Base-by-base conservation (phyloP, 2,329 filamentous ascomycete genomes). In the Cladosporium sp. region DNA sequence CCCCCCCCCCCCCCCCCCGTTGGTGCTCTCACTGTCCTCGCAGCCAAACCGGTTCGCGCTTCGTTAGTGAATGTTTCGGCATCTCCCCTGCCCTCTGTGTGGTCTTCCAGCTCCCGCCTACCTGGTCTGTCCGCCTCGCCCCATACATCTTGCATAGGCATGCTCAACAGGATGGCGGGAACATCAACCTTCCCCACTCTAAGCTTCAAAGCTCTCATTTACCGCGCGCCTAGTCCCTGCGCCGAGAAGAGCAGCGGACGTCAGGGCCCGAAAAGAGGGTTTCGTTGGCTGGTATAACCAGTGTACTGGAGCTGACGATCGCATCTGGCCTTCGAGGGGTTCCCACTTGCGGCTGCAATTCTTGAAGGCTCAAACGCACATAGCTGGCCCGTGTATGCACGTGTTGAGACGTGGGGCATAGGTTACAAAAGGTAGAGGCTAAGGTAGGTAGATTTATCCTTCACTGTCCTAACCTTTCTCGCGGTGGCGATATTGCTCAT, bases 1-100 rank as follows among this genome's bases (percentile, higher is more conserved):
- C n/a, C n/a, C n/a, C n/a, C n/a, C n/a, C 25, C 25, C 32, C 33
- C 22, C 16, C 30, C 40, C 45, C 45, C 45, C 45, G 45, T 20
- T n/a, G 5, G n/a, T 22, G 12, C 40, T 12, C 25, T 25, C 36
- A 48, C 35, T 19, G 22, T 13, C 4, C 18, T 9, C 38, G 36
- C 27, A 32, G 11, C n/a, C 27, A 32, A 29, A 33, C 36, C 36
- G 36, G 45, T 27, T 35, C 36, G 18, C 18, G 32, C 7, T 15
- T 4, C 36, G 18, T 32, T 16, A 18, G 16, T n/a, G 27, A 12
- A 16, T 13, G 19, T 33, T 15, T 22, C 35, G 4, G 36, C 27
- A 29, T 22, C 29, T 13, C 22, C 6, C 36, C 25, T 18, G 18
- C 36, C 43, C 22, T 27, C 5, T 9, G 22, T 27, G 22, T 39